Base-by-base conservation (phyloP, 441 rosid species). In the Populus hybrid region DNA sequence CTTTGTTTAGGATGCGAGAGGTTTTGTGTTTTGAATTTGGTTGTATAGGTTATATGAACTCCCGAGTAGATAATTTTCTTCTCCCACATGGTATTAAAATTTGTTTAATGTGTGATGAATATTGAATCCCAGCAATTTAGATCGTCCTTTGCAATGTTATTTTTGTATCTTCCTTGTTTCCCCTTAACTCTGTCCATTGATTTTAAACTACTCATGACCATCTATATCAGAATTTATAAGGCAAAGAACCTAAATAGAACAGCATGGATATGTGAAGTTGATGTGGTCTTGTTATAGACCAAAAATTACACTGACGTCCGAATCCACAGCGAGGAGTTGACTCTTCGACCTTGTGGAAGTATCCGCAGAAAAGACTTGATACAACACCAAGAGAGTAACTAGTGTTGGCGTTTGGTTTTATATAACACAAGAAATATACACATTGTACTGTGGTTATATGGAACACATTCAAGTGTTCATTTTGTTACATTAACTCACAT, bases 41-140 rank as follows among this genome's bases (percentile, higher is more conserved):
- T 42, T 84, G 90, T 87, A 85, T 82, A 86, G 88, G 71, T 61
- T 79, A 72, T 78, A 74, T 77, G 76, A 81, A 59, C 50, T 32
- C 18, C 9, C 70, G 59, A 69, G 77, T 79, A 79, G 85, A 84
- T 75, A 69, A 26, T 66, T 69, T 50, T 68, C n/a, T 73, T 35
- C 16, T 46, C 26, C 11, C 5, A 3, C 20, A 16, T 61, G 61
- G 66, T 36, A 69, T 76, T 75, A 18, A 6, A 76, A 61, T 75
- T 72, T 79, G 64, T 77, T 42, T 53, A 74, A 53, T 46, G 28
- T 82, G 84, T 79, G 72, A 78, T 77, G 76, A 66, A 20, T 76
- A 42, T 57, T 18, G 57, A 59, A 73, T 61, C 40, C 12, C 77
- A 67, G 77, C 81, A 70, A 67, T 66, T 73, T 72, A 74, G 68